A percentile compares a stretch with the other conserved stretches of the same genome.
These are phyloP conservation scores for Syzygium aqueum DNA, from an alignment of 345 rosid species.

Conservation along the genomic window DNA sequence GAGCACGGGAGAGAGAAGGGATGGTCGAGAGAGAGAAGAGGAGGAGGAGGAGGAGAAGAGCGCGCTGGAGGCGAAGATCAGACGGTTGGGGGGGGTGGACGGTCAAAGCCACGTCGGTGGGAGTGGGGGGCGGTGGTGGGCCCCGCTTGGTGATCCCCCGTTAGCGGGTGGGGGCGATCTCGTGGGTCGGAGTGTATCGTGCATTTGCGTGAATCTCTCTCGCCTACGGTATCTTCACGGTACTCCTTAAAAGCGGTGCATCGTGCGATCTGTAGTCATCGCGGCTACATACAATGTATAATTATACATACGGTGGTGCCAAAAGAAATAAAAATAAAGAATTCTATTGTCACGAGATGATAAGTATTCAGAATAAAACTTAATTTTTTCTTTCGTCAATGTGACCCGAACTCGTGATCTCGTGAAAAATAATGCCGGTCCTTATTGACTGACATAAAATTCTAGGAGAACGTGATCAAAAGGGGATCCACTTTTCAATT, in stretches of 20 bases:
- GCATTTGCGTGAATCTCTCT: neutral
- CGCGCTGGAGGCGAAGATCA: slow-evolving; percentile 22
- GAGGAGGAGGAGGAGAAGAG: neutral
- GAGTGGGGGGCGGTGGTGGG: neutral
- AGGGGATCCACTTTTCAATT: neutral
- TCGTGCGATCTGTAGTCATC: too few species aligned
- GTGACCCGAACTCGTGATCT: neutral
- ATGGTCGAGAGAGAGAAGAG: neutral
- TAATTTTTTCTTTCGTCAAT: neutral
- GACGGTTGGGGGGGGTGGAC: slow-evolving; percentile 15
- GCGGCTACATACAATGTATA: neutral
- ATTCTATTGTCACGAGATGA: neutral
- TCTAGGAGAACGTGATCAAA: neutral
- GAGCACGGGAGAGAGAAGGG: neutral
- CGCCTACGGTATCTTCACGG: neutral
- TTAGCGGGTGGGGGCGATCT: neutral
- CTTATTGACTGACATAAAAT: neutral
- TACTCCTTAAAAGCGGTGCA: neutral
- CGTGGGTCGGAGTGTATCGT: neutral
- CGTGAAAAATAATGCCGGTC: neutral
- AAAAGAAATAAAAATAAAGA: neutral
- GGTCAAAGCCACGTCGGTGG: neutral
- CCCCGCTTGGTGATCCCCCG: neutral
- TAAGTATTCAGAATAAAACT: neutral
- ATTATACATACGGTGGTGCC: neutral